Base-by-base conservation (phyloP, 371 early-diverging fungal genomes). In the Circinella minor region DNA sequence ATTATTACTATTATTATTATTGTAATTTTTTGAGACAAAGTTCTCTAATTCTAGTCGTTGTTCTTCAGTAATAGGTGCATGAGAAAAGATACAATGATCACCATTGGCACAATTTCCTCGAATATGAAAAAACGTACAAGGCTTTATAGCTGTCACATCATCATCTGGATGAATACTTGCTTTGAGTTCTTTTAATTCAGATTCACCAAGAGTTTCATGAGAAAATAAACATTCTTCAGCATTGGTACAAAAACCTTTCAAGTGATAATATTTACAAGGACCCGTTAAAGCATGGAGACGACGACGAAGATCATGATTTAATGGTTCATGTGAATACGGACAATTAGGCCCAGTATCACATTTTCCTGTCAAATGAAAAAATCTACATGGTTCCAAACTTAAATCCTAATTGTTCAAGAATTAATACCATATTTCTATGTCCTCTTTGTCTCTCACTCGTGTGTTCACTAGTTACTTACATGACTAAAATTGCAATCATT, bases 81-180 rank as follows among this genome's bases (percentile, higher is more conserved):
- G 83, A 10, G 77, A 77, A 65, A 77, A 82, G 0, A 74, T 72
- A 14, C 83, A 82, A 0, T 9, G 6, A 1, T 73, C 67, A 0
- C 70, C 74, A 0, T 64, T 55, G 7, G 63, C 63, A 55, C 83
- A 82, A 0, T 13, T 55, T 6, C 74, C 74, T 14, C 72, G 62
- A 34, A 82, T 61, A 55, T 76, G 75, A 38, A 65, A 77, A 48
- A 80, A 78, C 8, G 75, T 70, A 65, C 83, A 82, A 2, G 83
- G 79, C 36, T 80, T 57, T 8, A 51, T 51, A 11, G 6, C 6
- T 13, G 8, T 51, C 4, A 27, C 9, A 27, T 15, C 57, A 27
- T 57, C 57, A 8, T 5, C 5, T 1, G 57, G 27, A 10, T 4
- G 10, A 34, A 34, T 8, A 34, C n/a, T 13, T 4, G 57, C 20